A percentile compares a stretch with the other conserved stretches of the same genome.
Evolutionary conservation across 352 stramenopile species (phyloP).

Genomic region (Globisporangium spiculum): DNA sequence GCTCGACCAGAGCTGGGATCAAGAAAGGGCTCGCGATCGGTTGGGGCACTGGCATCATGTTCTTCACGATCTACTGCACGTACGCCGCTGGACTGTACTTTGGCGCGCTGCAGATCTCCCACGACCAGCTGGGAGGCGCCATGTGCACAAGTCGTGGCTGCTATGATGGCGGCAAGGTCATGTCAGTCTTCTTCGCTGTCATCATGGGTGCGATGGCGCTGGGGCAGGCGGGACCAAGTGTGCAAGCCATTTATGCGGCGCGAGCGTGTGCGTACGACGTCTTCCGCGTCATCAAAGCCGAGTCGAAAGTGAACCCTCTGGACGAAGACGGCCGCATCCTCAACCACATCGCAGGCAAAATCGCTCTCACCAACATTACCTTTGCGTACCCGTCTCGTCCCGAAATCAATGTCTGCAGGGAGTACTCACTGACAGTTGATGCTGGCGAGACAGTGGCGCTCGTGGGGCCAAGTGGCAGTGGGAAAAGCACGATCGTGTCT

Average conservation of each 20-base stretch:
- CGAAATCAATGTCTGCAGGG: slow-evolving; percentile 52
- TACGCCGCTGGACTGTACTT: slow-evolving; percentile 83
- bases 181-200: slow-evolving; percentile 71
- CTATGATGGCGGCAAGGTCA: slow-evolving; percentile 61
- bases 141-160: slow-evolving; percentile 35
- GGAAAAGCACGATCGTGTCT: slow-evolving; percentile 14
- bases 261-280: slow-evolving; percentile 58
- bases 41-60: slow-evolving; percentile 62
- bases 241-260: slow-evolving; percentile 55
- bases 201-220: slow-evolving; percentile 75
- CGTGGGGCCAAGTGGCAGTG: slow-evolving; percentile 9
- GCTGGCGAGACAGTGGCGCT: slow-evolving; percentile 53
- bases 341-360: slow-evolving; percentile 27
- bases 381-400: slow-evolving; percentile 66
- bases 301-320: slow-evolving; percentile 53
- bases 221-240: slow-evolving; percentile 58
- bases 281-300: slow-evolving; percentile 61
- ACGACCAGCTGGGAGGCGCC: slow-evolving; percentile 46
- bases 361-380: slow-evolving; percentile 83
- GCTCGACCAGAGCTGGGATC: slow-evolving; percentile 49
- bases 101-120: slow-evolving; percentile 57
- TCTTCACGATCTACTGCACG: slow-evolving; percentile 61
- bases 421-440: slow-evolving; percentile 58
- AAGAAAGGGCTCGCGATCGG: slow-evolving; percentile 49
- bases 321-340: slow-evolving; percentile 28